Conservation (phyloP, 352 stramenopile species). For the Globisporangium nunn region DNA sequence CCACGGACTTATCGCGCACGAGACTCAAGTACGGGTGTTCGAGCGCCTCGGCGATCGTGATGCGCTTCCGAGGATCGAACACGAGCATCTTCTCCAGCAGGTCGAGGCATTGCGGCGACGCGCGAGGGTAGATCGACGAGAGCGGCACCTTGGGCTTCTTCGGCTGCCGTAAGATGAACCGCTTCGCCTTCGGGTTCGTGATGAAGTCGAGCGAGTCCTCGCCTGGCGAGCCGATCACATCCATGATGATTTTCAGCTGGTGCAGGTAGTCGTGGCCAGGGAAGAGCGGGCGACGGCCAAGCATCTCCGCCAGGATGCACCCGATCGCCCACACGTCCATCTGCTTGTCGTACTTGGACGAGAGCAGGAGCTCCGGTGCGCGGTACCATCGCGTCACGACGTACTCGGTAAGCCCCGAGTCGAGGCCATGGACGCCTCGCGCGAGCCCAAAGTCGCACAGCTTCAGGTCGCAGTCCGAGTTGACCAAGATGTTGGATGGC, state of each 20-base stretch:
- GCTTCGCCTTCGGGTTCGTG: constrained; percentile 86
- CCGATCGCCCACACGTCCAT: constrained; percentile 87
- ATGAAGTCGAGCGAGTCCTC: constrained; percentile 84
- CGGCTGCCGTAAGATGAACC: constrained; percentile 81
- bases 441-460: constrained; percentile 77
- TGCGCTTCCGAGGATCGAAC: constrained; percentile 88
- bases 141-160: constrained; percentile 83
- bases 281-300: constrained; percentile 77
- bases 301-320: constrained; percentile 84
- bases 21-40: constrained; percentile 73
- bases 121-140: constrained; percentile 80
- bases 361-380: constrained; percentile 88
- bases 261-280: constrained; percentile 84
- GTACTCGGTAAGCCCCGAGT: constrained; percentile 86
- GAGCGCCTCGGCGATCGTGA: constrained; percentile 73
- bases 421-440: constrained; percentile 61
- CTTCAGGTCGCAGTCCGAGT: constrained; percentile 78
- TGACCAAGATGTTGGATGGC: constrained; percentile 74
- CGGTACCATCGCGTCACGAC: constrained; percentile 91
- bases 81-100: constrained; percentile 91
- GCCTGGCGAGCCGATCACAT: constrained; percentile 73
- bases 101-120: constrained; percentile 78
- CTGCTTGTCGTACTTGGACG: constrained; percentile 86
- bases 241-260: constrained; percentile 89
- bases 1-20: constrained; percentile 63